phyloP scores from a whole-genome alignment of 306 rosid genomes.

The Cucumis hystrix region DNA sequence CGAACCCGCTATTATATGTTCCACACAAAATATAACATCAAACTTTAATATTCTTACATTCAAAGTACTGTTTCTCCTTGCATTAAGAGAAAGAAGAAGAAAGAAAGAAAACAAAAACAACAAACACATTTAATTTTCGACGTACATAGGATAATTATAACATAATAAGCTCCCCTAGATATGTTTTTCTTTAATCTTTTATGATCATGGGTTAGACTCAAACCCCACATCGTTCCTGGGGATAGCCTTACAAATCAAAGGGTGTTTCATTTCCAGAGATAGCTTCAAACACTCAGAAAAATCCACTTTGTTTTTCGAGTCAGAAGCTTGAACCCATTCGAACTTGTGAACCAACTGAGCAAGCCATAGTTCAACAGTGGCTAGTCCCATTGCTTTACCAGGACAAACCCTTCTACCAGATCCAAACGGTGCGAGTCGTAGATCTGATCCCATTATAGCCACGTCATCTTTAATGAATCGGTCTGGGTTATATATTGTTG shows the following conservation, averaged over 20 bases:
- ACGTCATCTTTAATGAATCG: constrained; percentile 27
- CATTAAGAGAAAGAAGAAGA: neutral
- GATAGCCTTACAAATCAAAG: constrained; percentile 45
- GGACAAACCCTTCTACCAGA: constrained; percentile 75
- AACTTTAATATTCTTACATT: neutral
- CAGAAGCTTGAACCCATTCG: constrained; percentile 18
- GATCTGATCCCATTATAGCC: constrained; percentile 46
- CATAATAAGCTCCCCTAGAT: neutral
- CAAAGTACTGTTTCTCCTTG: neutral
- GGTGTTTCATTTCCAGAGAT: constrained; percentile 63
- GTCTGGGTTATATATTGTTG: constrained; percentile 38
- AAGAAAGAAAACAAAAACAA: neutral
- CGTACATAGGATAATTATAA: neutral
- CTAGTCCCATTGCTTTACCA: constrained; percentile 67
- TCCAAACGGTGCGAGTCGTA: constrained; percentile 69
- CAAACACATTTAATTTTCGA: neutral
- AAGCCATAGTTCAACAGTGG: constrained; percentile 64
- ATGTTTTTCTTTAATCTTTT: neutral
- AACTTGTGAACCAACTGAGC: constrained; percentile 55
- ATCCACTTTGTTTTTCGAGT: constrained; percentile 19
- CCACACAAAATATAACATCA: neutral
- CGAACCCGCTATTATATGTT: neutral
- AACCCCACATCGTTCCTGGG: constrained; percentile 22
- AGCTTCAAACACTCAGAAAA: constrained; percentile 51
- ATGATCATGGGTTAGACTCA: neutral